Evolutionary conservation across 148 eudicot species (phyloP), one percentile per base, ranked within the genome.

Genomic region (Nepenthes gracilis): DNA sequence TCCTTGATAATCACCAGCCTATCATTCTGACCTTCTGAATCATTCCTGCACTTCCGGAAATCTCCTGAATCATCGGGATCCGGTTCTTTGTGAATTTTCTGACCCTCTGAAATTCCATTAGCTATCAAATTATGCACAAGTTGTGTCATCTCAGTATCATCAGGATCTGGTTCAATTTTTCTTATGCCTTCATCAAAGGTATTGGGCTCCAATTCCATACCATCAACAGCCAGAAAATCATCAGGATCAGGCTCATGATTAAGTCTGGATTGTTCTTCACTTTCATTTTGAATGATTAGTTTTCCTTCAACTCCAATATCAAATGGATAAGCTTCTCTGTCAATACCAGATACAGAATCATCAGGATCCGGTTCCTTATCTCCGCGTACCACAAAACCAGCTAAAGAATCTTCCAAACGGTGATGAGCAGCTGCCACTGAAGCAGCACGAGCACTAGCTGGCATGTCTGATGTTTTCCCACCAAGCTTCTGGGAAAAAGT

Each of bases 361-460:
- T 67, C 75, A 66, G 72, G 58, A 50, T 61, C 64, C 36, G 64
- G 70, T 61, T 66, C 71, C 52, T 74, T 35, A 54, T 33, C 12
- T 14, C 58, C 70, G n/a, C 62, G 54, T 8, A 47, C 70, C 36
- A 58, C 40, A 33, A 48, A 52, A 33, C 62, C 55, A 2, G 54
- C 45, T 37, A 77, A 78, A 54, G 74, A 35, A 32, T 77, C 77
- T 55, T 78, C 81, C 50, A 83, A 72, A 62, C 97, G 92, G 43
- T 60, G 66, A 73, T 80, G 88, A 57, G 97, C 96, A 56, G 97
- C 97, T 73, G 84, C 82, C 33, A 78, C 85, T 40, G 97, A 80
- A 70, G 90, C 83, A 33, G 60, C 76, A 68, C 96, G 93, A 63
- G 96, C 93, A 81, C 74, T 69, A 15, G 78, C 67, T 63, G 81